Conservation (phyloP, 164 flowering plant genomes). For the Magnolia changhungtana region DNA sequence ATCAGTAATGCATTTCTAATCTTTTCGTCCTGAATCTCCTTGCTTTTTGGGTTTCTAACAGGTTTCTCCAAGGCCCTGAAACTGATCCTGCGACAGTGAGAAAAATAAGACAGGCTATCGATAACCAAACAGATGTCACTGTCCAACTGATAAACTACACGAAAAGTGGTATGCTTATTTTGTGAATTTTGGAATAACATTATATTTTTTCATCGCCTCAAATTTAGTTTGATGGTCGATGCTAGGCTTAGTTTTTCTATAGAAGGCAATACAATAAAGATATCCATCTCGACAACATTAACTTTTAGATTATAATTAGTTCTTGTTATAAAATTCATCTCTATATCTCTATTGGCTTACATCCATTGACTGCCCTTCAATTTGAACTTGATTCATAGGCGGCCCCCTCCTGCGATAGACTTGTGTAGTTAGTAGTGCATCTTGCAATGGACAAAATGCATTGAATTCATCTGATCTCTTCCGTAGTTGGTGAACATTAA, state of each 20-base stretch:
- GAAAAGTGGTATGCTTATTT: slow-evolving; percentile 64
- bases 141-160: slow-evolving; percentile 98
- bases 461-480: no score
- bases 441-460: no score
- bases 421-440: no score
- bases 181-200: not conserved
- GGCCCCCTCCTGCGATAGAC: no score
- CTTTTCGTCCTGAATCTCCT: not conserved
- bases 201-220: not conserved
- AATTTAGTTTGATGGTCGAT: not conserved
- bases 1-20: not conserved
- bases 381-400: no score
- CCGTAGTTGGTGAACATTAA: no score
- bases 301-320: no score
- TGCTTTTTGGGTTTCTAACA: slow-evolving; percentile 19
- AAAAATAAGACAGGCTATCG: slow-evolving; percentile 85
- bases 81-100: slow-evolving; percentile 90
- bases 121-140: slow-evolving; percentile 83
- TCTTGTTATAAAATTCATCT: no score
- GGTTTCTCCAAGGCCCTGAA: slow-evolving; percentile 99
- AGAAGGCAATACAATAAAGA: not conserved
- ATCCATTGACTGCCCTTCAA: no score
- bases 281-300: not conserved
- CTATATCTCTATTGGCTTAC: no score
- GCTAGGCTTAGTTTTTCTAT: not conserved